A percentile compares a stretch with the other conserved stretches of the same genome.
Conservation (phyloP, 2,329 filamentous ascomycete genomes). For the Teratosphaeria gauchensis region DNA sequence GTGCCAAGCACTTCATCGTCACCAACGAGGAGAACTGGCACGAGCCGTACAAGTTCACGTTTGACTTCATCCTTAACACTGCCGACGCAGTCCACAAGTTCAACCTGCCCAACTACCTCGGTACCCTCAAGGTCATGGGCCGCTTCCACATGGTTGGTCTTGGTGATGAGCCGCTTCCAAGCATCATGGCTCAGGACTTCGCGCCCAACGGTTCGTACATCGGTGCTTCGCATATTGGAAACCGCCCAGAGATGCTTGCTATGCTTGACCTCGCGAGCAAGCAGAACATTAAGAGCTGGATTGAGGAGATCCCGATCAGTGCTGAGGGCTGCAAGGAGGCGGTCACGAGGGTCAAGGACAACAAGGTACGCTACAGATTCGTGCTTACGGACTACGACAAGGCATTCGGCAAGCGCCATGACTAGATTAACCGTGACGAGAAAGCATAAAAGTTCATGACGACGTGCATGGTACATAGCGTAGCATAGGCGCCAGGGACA, state of each 20-base stretch:
- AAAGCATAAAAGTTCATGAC: not conserved
- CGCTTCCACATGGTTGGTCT: conserved; percentile 72
- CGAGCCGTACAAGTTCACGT: conserved; percentile 47
- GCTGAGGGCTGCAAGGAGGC: conserved; percentile 61
- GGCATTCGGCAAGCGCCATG: conserved; percentile 47
- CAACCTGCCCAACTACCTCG: conserved; percentile 52
- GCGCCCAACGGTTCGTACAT: conserved; percentile 57
- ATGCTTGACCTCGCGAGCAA: conserved; percentile 43
- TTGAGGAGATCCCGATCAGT: conserved; percentile 61
- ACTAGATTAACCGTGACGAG: not conserved
- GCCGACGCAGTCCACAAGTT: conserved; percentile 52
- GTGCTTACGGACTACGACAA: conserved; percentile 60
- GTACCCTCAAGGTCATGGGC: conserved; percentile 71
- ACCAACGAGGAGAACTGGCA: conserved; percentile 51
- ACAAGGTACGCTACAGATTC: conserved; percentile 60
- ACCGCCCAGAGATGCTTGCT: conserved; percentile 39
- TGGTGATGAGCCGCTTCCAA: conserved; percentile 64
- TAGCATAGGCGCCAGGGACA: not conserved
- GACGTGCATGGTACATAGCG: not conserved
- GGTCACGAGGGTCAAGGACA: conserved; percentile 54
- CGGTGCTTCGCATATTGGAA: conserved; percentile 42
- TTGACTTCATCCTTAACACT: conserved; percentile 69
- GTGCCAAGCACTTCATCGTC: conserved; percentile 51
- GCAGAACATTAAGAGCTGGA: conserved; percentile 45
- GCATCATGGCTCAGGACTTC: conserved; percentile 59